Base-by-base conservation (phyloP, 106 monocot species). In the Phalaenopsis equestris region DNA sequence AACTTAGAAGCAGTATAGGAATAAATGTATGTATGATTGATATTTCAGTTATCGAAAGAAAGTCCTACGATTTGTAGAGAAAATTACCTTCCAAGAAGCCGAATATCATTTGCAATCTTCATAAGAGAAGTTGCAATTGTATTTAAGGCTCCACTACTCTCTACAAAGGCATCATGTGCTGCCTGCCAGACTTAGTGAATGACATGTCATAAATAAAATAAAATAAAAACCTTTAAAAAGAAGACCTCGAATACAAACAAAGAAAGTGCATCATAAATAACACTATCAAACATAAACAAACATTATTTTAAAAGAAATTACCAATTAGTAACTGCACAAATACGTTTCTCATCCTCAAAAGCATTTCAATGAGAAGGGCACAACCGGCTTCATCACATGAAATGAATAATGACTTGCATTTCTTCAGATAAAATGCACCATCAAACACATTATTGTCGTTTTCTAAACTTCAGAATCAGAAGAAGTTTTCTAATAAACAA, bases 131-230 rank as follows among this genome's bases (percentile, higher is more conserved):
- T 89, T 79, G 98, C 88, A 86, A 99, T 72, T 41, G 98, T 99
- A 57, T 99, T 99, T 81, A 99, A 67, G 2, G 98, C 98, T 21
- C 98, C 98, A 88, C 98, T 99, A 17, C 85, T 87, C 81, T 99
- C 98, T 79, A 99, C 90, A 91, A 94, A 99, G 73, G 98, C 98
- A 90, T 99, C 98, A 90, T 95, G 98, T 46, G 98, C 94, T 11
- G 98, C 98, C 97, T 97, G 80, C 42, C 10, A 45, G 55, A 76
- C 58, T 19, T 82, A 2, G n/a, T 45, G 45, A 45, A 74, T 74
- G 43, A 74, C 43, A 74, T 43, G 43, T 1, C 15, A 45, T 41
- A 74, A 45, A 74, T 17, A 5, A 42, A 18, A 36, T 42, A 14
- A 74, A 70, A 23, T 65, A 30, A 15, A 52, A 52, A 52, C 52